A percentile compares a stretch with the other conserved stretches of the same genome.
These are phyloP conservation scores for Leccinum subgranulosum DNA, from an alignment of 768 basidiomycete species.

Conservation along the genomic window DNA sequence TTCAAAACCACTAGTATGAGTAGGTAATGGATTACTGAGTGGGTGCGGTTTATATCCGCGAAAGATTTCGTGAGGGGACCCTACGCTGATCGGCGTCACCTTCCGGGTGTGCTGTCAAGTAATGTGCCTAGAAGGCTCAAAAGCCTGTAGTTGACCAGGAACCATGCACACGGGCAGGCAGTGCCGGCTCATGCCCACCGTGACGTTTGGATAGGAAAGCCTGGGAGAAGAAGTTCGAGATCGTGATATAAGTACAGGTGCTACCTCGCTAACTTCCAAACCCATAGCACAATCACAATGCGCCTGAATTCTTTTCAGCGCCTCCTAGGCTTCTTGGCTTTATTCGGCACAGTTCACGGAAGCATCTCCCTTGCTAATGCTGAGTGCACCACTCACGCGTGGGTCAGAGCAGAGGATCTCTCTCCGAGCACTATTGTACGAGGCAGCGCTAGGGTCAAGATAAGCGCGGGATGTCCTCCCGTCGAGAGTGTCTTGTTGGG, in stretches of 20 bases:
- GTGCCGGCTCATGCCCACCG: background rate
- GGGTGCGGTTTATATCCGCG: too few relatives aligned
- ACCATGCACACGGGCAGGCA: background rate
- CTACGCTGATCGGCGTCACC: too few relatives aligned
- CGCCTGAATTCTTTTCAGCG: background rate
- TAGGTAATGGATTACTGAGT: too few relatives aligned
- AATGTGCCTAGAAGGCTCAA: background rate
- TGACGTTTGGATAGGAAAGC: background rate
- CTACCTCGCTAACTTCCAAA: background rate
- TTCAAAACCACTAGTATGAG: too few relatives aligned
- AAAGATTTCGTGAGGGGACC: too few relatives aligned
- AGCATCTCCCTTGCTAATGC: background rate
- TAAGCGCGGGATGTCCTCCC: constrained; percentile 12
- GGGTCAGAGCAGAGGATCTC: constrained; percentile 23
- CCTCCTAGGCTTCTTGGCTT: constrained; percentile 1
- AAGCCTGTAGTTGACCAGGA: background rate
- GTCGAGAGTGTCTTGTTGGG: constrained; percentile 6
- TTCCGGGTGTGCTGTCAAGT: too few relatives aligned
- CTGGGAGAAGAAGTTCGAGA: too few relatives aligned
- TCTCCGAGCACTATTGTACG: constrained; percentile 7
- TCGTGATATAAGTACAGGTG: background rate
- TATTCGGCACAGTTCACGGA: background rate
- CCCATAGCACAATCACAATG: background rate
- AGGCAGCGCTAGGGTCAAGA: constrained; percentile 14
- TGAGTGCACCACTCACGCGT: constrained; percentile 9